phyloP scores from a whole-genome alignment of 1,284 basidiomycete genomes.

The Fomitopsis palustris region DNA sequence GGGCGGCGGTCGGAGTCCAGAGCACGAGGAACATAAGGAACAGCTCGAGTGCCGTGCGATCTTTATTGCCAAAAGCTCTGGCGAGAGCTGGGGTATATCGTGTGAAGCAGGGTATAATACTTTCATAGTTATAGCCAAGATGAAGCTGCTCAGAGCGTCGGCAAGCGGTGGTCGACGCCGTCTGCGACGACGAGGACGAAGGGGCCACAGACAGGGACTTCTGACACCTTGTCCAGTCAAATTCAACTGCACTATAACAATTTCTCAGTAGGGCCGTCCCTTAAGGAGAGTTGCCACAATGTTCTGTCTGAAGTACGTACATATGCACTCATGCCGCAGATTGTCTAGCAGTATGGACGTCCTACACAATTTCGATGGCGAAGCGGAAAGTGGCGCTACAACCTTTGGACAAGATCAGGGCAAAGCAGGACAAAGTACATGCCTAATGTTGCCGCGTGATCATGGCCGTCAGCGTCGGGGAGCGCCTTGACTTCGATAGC shows the following conservation, averaged over 20 bases:
- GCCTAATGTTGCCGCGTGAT: no score
- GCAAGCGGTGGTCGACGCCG: conserved; percentile 2
- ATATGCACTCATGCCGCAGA: no score
- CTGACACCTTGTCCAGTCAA: background rate
- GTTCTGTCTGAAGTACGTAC: no score
- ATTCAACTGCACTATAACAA: background rate
- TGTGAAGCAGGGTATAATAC: conserved; percentile 60
- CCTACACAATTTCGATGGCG: no score
- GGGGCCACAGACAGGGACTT: background rate
- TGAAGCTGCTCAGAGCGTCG: background rate
- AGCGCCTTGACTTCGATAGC: background rate
- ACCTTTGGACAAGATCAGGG: no score
- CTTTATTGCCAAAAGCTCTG: conserved; percentile 56
- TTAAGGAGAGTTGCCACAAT: no score
- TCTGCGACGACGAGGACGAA: background rate
- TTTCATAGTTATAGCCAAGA: conserved; percentile 40
- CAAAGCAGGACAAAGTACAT: no score
- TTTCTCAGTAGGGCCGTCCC: no score
- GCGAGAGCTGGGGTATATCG: conserved; percentile 41
- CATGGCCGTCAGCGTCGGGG: background rate
- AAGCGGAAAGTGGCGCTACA: no score
- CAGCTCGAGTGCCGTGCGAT: conserved; percentile 74
- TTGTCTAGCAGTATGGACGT: no score
- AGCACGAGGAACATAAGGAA: conserved; percentile 53
- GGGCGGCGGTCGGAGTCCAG: conserved; percentile 65